These are phyloP conservation scores for Leucaena leucocephala DNA, from an alignment of 306 rosid species.

Conservation along the genomic window DNA sequence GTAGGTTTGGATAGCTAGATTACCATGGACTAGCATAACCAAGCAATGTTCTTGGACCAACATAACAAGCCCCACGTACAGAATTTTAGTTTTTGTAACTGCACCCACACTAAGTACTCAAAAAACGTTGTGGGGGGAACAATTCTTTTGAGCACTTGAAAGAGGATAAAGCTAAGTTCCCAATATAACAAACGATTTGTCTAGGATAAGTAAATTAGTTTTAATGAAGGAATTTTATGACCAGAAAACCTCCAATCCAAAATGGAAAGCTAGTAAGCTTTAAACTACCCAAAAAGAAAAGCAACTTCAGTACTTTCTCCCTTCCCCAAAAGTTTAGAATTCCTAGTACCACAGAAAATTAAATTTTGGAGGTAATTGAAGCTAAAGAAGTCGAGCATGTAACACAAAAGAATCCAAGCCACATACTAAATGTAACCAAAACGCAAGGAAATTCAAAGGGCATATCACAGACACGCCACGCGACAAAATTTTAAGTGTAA, in stretches of 20 bases:
- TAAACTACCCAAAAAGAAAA: background rate
- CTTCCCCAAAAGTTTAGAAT: slow-evolving; percentile 14
- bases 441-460: background rate
- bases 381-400: background rate
- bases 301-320: background rate
- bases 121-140: background rate
- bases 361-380: background rate
- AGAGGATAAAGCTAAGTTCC: background rate
- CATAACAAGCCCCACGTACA: slow-evolving; percentile 26
- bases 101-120: background rate
- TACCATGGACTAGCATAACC: background rate
- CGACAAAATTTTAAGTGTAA: background rate
- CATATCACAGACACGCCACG: background rate
- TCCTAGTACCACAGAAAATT: background rate
- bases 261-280: background rate
- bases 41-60: slow-evolving; percentile 15
- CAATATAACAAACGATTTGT: background rate
- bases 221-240: slow-evolving; percentile 8
- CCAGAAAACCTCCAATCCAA: slow-evolving; percentile 21
- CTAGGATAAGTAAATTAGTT: background rate
- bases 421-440: background rate
- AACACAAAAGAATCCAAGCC: background rate
- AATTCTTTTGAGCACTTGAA: background rate
- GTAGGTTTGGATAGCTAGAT: slow-evolving; percentile 2
- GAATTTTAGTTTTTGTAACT: slow-evolving; percentile 16